Evolutionary conservation across 768 basidiomycete genomes (phyloP), one percentile per base, ranked within the genome.

Genomic region (Russula abietina): DNA sequence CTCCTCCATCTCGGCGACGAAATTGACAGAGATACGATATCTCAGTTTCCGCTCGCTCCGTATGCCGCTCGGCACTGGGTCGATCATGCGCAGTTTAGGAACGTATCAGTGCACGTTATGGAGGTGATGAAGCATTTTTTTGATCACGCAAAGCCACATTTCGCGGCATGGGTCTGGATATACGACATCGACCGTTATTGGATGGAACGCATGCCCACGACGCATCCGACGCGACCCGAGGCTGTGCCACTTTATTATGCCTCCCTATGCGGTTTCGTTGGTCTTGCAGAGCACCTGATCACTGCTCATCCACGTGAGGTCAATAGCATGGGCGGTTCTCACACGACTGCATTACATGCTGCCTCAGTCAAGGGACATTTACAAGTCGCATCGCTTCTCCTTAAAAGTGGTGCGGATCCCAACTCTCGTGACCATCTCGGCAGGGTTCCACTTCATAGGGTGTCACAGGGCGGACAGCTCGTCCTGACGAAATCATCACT

Each of bases 141-240:
- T 16, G 62, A 63, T 14, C 52, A 16, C 1, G 28, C 24, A 0
- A 41, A 33, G 16, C 45, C 62, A 3, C 51, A 55, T 46, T 59
- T 63, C 41, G 24, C 57, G 1, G 30, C 52, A 16, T 63, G 62
- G 62, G 22, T 59, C n/a, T 63, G 62, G 62, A 2, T 55, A 22
- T 41, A 54, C 16, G 51, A 63, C 17, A 24, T 55, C 1, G 57
- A 63, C 22, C 55, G 5, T 22, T 43, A 36, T 38, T 63, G 57
- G 62, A 8, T n/a, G 4, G 22, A 45, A 9, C 36, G 28, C 4
- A 52, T 57, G 48, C 28, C 39, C 8, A 7, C 30, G 3, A 16
- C 11, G 12, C 57, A 17, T 26, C 57, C 62, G 41, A 30, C 17
- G 16, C n/a, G 1, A 1, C 57, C 56, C 0, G 7, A 24, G 1